phyloP scores from a whole-genome alignment of 1,284 basidiomycete genomes.

The Vanrija sp. region DNA sequence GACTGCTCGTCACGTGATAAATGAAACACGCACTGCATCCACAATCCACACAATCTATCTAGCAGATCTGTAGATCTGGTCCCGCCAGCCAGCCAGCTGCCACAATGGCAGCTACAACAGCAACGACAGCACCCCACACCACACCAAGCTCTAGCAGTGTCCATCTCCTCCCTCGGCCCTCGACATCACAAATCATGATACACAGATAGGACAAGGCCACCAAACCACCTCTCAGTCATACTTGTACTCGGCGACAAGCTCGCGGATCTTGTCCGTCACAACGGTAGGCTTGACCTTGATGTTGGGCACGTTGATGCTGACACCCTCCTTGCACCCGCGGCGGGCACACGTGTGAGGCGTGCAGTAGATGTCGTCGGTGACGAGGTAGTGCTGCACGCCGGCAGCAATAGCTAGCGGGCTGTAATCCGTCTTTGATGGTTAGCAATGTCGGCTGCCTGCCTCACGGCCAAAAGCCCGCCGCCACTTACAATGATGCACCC shows the following conservation, averaged over 20 bases:
- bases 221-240: neutral
- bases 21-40: no score
- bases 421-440: slow-evolving; percentile 21
- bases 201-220: neutral
- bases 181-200: neutral
- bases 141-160: no score
- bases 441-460: no score
- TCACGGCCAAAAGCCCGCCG: neutral
- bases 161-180: no score
- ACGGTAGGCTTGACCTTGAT: slow-evolving; percentile 4
- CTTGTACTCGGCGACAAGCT: neutral
- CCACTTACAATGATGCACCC: slow-evolving; percentile 11
- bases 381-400: slow-evolving; percentile 24
- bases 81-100: no score
- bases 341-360: slow-evolving; percentile 5
- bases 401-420: slow-evolving; percentile 26
- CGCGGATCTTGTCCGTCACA: slow-evolving; percentile 9
- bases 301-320: neutral
- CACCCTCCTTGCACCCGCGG: slow-evolving; percentile 5
- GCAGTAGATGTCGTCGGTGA: slow-evolving; percentile 16
- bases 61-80: no score
- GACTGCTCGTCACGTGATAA: no score
- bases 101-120: no score
- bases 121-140: no score
- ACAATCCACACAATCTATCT: no score